Percentiles rank a stretch among this genome's conserved stretches.
Conservation (phyloP, 2,329 filamentous ascomycete species). For the Coniochaeta sp. region DNA sequence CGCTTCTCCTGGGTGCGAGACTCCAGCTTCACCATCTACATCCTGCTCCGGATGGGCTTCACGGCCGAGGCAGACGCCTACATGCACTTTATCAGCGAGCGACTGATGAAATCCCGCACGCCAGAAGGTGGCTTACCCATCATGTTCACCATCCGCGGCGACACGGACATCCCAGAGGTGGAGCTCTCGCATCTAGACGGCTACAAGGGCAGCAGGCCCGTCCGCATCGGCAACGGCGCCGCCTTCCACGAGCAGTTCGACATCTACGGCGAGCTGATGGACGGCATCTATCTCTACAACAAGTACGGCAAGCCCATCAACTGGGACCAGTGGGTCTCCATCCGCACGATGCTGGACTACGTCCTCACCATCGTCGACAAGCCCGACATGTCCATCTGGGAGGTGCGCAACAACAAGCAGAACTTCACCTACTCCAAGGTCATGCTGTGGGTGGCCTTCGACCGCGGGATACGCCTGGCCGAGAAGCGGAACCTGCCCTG, state of each 20-base stretch:
- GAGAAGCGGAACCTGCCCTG: conserved; percentile 73
- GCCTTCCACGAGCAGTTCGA: conserved; percentile 72
- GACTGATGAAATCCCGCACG: conserved; percentile 55
- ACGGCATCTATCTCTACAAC: conserved; percentile 71
- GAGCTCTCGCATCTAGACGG: conserved; percentile 66
- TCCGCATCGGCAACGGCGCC: conserved; percentile 71
- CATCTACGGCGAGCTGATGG: conserved; percentile 74
- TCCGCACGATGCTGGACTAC: conserved; percentile 65
- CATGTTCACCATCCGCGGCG: conserved; percentile 74
- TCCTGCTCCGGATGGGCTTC: conserved; percentile 70
- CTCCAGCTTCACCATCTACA: conserved; percentile 71
- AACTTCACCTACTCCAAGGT: conserved; percentile 78
- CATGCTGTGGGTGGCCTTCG: conserved; percentile 77
- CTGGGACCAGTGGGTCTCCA: conserved; percentile 69
- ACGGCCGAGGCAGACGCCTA: conserved; percentile 70
- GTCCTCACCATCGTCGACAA: conserved; percentile 60
- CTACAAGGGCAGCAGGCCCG: conserved; percentile 63
- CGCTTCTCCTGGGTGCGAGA: conserved; percentile 75
- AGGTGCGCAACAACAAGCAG: conserved; percentile 68
- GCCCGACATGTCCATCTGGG: conserved; percentile 79
- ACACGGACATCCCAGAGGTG: conserved; percentile 65
- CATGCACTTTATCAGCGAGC: conserved; percentile 70
- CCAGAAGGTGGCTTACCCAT: conserved; percentile 61
- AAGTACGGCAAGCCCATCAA: conserved; percentile 71
- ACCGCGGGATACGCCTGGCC: conserved; percentile 64